These are phyloP conservation scores for Septoria petroselini DNA, from an alignment of 2,329 filamentous ascomycete species.

Conservation along the genomic window DNA sequence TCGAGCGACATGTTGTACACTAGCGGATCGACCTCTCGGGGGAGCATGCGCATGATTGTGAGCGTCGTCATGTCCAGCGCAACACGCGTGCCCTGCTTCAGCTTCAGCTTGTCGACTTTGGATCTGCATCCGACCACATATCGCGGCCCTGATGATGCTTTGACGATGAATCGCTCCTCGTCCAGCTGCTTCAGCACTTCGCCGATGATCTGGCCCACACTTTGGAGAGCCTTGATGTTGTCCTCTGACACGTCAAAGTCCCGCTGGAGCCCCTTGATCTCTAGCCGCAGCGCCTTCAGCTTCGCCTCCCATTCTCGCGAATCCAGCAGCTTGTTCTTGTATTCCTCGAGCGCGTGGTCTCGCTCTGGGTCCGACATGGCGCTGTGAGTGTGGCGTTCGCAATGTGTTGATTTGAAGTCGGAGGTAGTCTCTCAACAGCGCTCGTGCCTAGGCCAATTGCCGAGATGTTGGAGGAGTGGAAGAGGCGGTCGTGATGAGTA, in stretches of 20 bases:
- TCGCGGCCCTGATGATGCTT: slow-evolving; percentile 92
- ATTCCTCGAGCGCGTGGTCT: slow-evolving; percentile 51
- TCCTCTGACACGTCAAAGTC: slow-evolving; percentile 97
- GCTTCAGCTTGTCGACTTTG: slow-evolving; percentile 94
- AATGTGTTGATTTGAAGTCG: not conserved
- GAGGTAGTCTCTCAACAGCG: not conserved
- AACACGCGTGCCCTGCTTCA: slow-evolving; percentile 97
- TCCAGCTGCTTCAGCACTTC: slow-evolving; percentile 98
- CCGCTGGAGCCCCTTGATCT: slow-evolving; percentile 92
- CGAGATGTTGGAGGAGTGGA: not conserved
- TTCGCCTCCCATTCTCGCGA: slow-evolving; percentile 99
- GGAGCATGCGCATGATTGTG: slow-evolving; percentile 99
- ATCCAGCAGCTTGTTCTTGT: slow-evolving; percentile 65
- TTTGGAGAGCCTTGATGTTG: slow-evolving; percentile 98
- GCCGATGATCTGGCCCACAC: slow-evolving; percentile 97
- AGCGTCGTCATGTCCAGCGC: slow-evolving; percentile 99
- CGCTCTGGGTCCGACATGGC: slow-evolving; percentile 48
- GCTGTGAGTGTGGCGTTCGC: slow-evolving; percentile 6
- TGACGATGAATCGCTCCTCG: slow-evolving; percentile 98
- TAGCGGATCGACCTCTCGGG: slow-evolving; percentile 93
- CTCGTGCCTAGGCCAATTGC: not conserved
- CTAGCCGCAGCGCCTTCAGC: slow-evolving; percentile 86
- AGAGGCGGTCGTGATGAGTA: not conserved
- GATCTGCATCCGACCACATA: slow-evolving; percentile 98
- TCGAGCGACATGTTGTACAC: slow-evolving; percentile 99